Evolutionary conservation across 2,329 filamentous ascomycete species (phyloP), one percentile per base, ranked within the genome.

Genomic region (Ilyonectria mors-panacis): DNA sequence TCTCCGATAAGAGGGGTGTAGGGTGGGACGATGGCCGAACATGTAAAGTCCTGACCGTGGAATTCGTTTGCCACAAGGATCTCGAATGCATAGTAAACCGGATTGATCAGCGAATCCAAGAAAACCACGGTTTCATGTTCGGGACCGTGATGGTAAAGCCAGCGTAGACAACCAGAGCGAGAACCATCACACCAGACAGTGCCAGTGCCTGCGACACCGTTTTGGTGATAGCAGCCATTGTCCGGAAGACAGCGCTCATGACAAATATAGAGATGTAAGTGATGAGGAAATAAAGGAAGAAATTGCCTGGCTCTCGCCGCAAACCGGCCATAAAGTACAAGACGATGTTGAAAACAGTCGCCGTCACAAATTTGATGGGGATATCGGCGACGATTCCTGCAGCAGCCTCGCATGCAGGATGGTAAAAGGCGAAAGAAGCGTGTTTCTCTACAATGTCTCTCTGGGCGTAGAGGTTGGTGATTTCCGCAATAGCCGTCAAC

Each of bases 101-200:
- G 92, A 66, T 94, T 91, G 57, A 94, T 84, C 91, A 94, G 30
- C 90, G 88, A 59, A 95, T 91, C 93, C 93, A 95, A 30, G 88
- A 83, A 55, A 92, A 91, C 92, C 92, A 95, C 0, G 87, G 87
- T 23, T 90, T 86, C 91, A 76, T 76, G 9, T 71, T 50, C 0
- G 75, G 75, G 0, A 73, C 74, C 0, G 73, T 71, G 8, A 76
- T 76, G 19, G 72, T 70, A 53, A 76, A 76, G 2, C 75, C 74
- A 2, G 66, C 72, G 26, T 76, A 76, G 3, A 76, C 71, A 12
- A 76, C 74, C 4, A 93, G 84, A 15, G 86, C 86, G 19, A 92
- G 77, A 12, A 91, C 87, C 68, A 89, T 71, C 0, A 90, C 79
- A 23, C 86, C 86, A 0, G 86, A 82, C 2, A 86, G 75, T 0